These are phyloP conservation scores for Cryptosporidium bovis DNA, from an alignment of 169 alveolate species.

Conservation along the genomic window DNA sequence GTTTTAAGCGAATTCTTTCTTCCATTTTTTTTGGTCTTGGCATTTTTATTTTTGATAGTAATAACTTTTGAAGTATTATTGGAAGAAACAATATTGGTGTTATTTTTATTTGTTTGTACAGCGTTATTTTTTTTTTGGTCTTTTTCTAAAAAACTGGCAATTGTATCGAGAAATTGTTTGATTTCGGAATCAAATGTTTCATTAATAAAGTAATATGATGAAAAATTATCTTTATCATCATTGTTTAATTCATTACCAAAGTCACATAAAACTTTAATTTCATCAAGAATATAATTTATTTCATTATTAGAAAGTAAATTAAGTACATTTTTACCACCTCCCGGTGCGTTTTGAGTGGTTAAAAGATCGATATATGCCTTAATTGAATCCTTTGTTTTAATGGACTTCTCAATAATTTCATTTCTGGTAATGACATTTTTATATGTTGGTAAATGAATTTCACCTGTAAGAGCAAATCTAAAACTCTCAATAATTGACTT, in stretches of 20 bases:
- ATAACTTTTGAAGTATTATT: slow-evolving; percentile 13
- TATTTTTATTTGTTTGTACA: neutral
- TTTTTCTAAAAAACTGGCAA: slow-evolving; percentile 12
- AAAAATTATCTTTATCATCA: neutral
- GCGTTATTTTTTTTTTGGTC: neutral
- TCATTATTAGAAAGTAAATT: slow-evolving; percentile 6
- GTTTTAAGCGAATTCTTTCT: neutral
- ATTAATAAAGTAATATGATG: neutral
- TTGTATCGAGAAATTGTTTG: slow-evolving; percentile 36
- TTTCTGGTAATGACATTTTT: slow-evolving; percentile 43
- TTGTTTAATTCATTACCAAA: neutral
- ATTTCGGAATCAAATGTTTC: slow-evolving; percentile 31
- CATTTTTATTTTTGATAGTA: no score
- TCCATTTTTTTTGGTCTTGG: slow-evolving; percentile 4
- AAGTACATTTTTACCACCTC: slow-evolving; percentile 48
- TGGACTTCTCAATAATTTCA: slow-evolving; percentile 15
- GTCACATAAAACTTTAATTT: slow-evolving; percentile 13
- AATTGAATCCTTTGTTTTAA: slow-evolving; percentile 15
- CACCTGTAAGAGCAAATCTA: slow-evolving; percentile 58
- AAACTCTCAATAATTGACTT: slow-evolving; percentile 52
- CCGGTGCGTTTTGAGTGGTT: slow-evolving; percentile 56
- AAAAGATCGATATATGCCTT: slow-evolving; percentile 15
- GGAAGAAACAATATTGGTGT: no score
- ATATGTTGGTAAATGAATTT: slow-evolving; percentile 9
- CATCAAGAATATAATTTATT: slow-evolving; percentile 34